Evolutionary conservation across 1,284 basidiomycete genomes (phyloP), one percentile per base, ranked within the genome.

Genomic region (Apiotrichum porosum): DNA sequence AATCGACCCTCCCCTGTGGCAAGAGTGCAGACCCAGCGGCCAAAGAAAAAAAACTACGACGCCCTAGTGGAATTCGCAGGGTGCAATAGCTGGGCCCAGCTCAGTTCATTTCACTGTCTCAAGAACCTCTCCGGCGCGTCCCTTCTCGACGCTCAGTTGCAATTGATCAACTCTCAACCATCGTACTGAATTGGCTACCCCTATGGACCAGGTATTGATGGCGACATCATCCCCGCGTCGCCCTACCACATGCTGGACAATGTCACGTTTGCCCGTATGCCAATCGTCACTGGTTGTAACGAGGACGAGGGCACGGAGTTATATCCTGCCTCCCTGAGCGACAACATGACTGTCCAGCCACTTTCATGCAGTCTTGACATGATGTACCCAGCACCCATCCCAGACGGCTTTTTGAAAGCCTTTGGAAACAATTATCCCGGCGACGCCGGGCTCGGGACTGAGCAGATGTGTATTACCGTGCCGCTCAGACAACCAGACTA

Each of bases 51-150:
- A 2, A 51, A 57, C 21, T 74, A 67, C 49, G 57, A 66, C 32
- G 42, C 33, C 26, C 52, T 72, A 31, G 57, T 64, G 32, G 21
- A 49, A 8, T 43, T 52, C 14, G 55, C 57, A 4, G 62, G 60
- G 12, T 68, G 60, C 37, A 36, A 4, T 6, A 31, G 21, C 13
- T 17, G n/a, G 10, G 3, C 22, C 22, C 23, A 26, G n/a, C n/a
- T n/a, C n/a, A n/a, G n/a, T 18, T 48, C 54, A 1, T 63, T 71
- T 36, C 54, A 61, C 3, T 74, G 74, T 49, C 54, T 75, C 12
- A 63, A 65, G 37, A 42, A 35, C 0, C 41, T 68, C 14, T 44
- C 58, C 3, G 63, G 62, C 0, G 58, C 57, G 3, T 23, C 38
- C 23, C 52, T 74, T 12, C 42, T 67, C 10, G 51, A 58, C 21